Conservation (phyloP, 2,329 filamentous ascomycete genomes). For the Colletotrichum limetticola region DNA sequence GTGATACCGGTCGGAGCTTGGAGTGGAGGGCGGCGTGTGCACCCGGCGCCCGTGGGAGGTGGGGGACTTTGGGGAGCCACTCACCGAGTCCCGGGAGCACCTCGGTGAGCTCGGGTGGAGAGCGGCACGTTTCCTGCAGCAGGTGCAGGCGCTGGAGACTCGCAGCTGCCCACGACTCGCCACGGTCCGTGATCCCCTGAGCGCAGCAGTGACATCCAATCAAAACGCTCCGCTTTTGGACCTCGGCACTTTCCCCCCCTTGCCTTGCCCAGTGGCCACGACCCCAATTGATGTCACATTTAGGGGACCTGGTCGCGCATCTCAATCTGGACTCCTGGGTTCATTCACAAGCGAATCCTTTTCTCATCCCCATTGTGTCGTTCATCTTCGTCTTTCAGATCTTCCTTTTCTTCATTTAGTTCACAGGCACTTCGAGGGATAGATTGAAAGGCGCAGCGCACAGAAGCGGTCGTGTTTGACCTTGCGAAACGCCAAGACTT, state of each 20-base stretch:
- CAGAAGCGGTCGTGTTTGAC: too few species aligned
- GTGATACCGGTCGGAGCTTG: conserved; percentile 21
- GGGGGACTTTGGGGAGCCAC: neutral
- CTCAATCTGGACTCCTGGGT: neutral
- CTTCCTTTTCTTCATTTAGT: neutral
- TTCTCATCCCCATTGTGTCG: neutral
- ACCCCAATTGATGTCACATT: conserved; percentile 18
- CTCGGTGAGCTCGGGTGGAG: neutral
- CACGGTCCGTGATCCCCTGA: neutral
- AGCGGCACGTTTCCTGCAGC: neutral
- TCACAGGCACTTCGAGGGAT: neutral
- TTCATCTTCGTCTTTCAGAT: neutral
- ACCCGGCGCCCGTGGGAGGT: neutral
- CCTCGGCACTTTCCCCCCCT: conserved; percentile 28
- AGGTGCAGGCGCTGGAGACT: neutral
- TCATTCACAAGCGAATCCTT: neutral
- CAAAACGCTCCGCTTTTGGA: conserved; percentile 23
- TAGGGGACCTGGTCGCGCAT: conserved; percentile 13
- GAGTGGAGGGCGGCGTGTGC: neutral
- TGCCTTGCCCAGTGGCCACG: neutral
- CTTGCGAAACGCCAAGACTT: neutral
- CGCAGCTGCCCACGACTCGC: neutral
- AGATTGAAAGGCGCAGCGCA: neutral
- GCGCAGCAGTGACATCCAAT: conserved; percentile 9
- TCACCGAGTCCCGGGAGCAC: conserved; percentile 12